Percentiles rank a stretch among this genome's conserved stretches.
Evolutionary conservation across 106 monocot species (phyloP).

Genomic region (Apostasia ramifera): DNA sequence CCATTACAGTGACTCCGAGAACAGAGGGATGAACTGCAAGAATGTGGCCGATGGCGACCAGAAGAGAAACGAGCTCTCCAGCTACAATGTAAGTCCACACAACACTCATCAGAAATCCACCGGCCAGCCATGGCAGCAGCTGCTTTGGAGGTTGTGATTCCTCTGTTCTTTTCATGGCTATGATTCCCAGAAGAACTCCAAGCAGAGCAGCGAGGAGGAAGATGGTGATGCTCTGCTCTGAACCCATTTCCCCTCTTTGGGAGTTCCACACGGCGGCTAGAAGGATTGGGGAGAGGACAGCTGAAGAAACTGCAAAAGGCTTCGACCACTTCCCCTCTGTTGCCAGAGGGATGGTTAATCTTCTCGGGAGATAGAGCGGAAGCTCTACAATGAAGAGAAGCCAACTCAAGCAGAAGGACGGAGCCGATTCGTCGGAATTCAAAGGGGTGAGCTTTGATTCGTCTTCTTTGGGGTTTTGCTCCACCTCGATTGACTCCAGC

Average conservation of each 20-base stretch:
- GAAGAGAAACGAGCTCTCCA: slow-evolving; percentile 36
- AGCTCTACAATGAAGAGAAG: slow-evolving; percentile 22
- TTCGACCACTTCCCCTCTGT: slow-evolving; percentile 41
- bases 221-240: slow-evolving; percentile 11
- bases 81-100: slow-evolving; percentile 48
- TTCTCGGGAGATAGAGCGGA: slow-evolving; percentile 40
- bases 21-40: slow-evolving; percentile 28
- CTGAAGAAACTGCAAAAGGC: slow-evolving; percentile 34
- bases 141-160: slow-evolving; percentile 21
- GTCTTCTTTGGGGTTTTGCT: background rate
- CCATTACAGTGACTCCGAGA: slow-evolving; percentile 42
- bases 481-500: slow-evolving; percentile 13
- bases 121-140: slow-evolving; percentile 39
- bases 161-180: slow-evolving; percentile 20
- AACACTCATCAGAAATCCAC: slow-evolving; percentile 49
- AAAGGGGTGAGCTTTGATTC: background rate
- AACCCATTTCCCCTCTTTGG: background rate
- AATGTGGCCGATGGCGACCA: slow-evolving; percentile 34
- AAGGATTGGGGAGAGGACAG: slow-evolving; percentile 21
- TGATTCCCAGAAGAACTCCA: slow-evolving; percentile 19
- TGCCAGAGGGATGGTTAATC: slow-evolving; percentile 42
- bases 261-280: slow-evolving; percentile 37
- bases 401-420: background rate
- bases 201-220: slow-evolving; percentile 20
- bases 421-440: too few relatives aligned